A percentile compares a stretch with the other conserved stretches of the same genome.
These are phyloP conservation scores for Musa schizocarpa DNA, from an alignment of 176 grass and related monocot species.

Conservation along the genomic window DNA sequence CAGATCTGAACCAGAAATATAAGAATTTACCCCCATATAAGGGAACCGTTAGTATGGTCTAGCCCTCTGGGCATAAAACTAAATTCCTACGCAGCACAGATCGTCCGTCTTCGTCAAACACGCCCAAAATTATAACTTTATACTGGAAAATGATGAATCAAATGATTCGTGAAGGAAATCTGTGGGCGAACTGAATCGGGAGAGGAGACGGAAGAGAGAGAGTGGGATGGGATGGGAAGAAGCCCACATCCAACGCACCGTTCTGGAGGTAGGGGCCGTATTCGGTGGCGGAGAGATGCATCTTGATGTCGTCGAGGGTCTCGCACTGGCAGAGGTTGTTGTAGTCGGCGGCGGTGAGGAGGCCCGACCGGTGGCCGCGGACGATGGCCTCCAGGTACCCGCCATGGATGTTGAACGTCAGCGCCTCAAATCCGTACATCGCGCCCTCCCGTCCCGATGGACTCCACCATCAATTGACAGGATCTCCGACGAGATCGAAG, in stretches of 20 bases:
- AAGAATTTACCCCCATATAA: neutral
- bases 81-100: neutral
- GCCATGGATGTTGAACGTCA: slow-evolving; percentile 95
- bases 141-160: neutral
- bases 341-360: slow-evolving; percentile 88
- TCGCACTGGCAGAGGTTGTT: slow-evolving; percentile 99
- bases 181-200: neutral
- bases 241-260: slow-evolving; percentile 30
- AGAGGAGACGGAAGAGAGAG: neutral
- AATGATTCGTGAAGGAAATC: neutral
- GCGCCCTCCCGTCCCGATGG: neutral
- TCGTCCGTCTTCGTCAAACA: neutral
- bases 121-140: neutral
- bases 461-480: neutral
- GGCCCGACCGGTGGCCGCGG: slow-evolving; percentile 65
- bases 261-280: slow-evolving; percentile 91
- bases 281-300: slow-evolving; percentile 93
- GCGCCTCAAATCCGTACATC: slow-evolving; percentile 95
- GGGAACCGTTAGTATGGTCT: too few relatives aligned
- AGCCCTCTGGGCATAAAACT: neutral
- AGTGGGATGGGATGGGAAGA: neutral
- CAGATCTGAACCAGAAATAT: neutral
- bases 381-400: slow-evolving; percentile 97
- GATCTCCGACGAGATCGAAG: neutral
- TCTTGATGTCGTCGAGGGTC: slow-evolving; percentile 94